A percentile compares a stretch with the other conserved stretches of the same genome.
phyloP scores from a whole-genome alignment of 257 asterid species.

The Solanum megistacrolobum region DNA sequence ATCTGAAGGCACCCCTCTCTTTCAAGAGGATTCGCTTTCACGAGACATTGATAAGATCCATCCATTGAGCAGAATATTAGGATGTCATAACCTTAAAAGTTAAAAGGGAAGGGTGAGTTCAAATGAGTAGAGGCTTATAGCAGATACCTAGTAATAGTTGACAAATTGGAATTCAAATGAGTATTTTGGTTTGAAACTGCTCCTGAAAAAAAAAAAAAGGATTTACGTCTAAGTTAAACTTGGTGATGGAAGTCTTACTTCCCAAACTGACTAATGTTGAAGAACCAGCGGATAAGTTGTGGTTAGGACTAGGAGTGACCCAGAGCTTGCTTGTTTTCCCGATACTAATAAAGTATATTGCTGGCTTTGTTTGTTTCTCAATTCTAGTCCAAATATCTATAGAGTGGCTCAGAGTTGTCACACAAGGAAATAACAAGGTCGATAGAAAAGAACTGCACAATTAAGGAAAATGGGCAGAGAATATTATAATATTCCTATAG shows the following conservation, averaged over 20 bases:
- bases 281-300: not conserved
- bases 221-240: not conserved
- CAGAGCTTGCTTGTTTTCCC: not conserved
- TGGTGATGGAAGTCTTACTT: not conserved
- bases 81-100: not conserved
- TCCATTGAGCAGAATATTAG: not conserved
- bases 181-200: not conserved
- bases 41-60: not conserved
- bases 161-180: not conserved
- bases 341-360: not conserved
- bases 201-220: not conserved
- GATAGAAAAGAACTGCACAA: not conserved
- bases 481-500: not conserved
- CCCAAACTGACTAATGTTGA: not conserved
- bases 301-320: not conserved
- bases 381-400: not conserved
- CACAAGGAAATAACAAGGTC: not conserved
- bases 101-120: not conserved
- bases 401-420: not conserved
- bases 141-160: not conserved
- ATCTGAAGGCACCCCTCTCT: not conserved
- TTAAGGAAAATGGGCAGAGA: not conserved
- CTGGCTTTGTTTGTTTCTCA: not conserved
- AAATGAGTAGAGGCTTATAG: not conserved
- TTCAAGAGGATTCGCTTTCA: not conserved